Evolutionary conservation across 163 green algal species (phyloP).

Genomic region (Scenedesmus sp.): DNA sequence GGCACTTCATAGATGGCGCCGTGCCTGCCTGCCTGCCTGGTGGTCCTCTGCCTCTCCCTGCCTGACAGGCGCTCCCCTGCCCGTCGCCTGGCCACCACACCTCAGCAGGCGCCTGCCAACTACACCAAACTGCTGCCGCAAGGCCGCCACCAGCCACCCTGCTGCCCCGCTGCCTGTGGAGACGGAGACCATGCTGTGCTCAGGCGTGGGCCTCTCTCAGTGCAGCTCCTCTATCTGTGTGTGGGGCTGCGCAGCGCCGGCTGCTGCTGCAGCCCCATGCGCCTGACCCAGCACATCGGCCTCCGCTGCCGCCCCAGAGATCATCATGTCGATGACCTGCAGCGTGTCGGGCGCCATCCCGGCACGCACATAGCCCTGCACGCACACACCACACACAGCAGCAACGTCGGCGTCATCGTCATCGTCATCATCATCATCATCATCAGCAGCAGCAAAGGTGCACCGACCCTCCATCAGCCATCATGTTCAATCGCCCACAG

Average conservation of each 20-base stretch:
- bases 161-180: background rate
- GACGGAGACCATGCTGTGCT: background rate
- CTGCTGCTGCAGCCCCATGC: background rate
- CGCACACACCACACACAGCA: constrained; percentile 1
- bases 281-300: background rate
- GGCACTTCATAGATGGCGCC: no score
- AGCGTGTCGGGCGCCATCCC: constrained; percentile 24
- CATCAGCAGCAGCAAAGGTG: background rate
- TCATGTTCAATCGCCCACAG: background rate
- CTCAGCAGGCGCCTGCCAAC: background rate
- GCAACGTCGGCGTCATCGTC: background rate
- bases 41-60: no score
- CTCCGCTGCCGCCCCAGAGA: constrained; percentile 2
- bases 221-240: constrained; percentile 19
- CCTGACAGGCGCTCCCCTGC: no score
- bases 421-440: background rate
- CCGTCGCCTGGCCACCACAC: background rate
- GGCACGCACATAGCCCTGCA: constrained; percentile 34
- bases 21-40: background rate
- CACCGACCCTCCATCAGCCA: background rate
- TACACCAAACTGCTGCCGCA: background rate
- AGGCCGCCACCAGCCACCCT: background rate
- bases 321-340: constrained; percentile 44
- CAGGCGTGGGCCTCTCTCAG: background rate
- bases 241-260: background rate